Evolutionary conservation across 768 basidiomycete species (phyloP), one percentile per base, ranked within the genome.

Genomic region (Stropharia rugosoannulata): DNA sequence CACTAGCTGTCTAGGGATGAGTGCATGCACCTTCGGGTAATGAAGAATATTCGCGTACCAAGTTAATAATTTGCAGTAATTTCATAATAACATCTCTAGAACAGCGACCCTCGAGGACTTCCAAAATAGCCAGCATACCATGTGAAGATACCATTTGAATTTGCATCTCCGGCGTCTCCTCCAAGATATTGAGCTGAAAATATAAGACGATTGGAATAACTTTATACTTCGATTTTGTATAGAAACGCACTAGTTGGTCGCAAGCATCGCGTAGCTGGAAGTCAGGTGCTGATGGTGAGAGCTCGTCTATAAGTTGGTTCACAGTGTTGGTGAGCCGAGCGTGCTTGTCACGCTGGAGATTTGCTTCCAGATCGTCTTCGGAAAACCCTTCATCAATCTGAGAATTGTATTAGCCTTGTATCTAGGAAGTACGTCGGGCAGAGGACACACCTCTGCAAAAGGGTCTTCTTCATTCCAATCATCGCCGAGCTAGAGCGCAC

Each of bases 381-480:
- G 85, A 87, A 62, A 94, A 95, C 6, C 89, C 91, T 75, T 95
- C 95, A 64, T 97, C 94, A 56, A 96, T 95, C 90, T 89, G 35
- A 18, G 29, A 39, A 27, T 1, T 43, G 38, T 15, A 39, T 32
- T 27, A 55, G 12, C 9, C 27, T 18, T 18, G 9, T 35, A 8
- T 3, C 15, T 19, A 37, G 1, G 22, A 22, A 22, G 39, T 25
- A 2, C n/a, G 16, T 16, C 19, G 19, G 39, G 8, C 6, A 16
- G 46, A 63, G 54, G 13, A 49, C 57, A 16, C 61, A 92, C 93
- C 76, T 95, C 93, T 2, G 96, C 95, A 63, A 99, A 99, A 1
- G 97, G 96, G 75, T 99, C 95, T 51, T 94, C 92, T 50, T 96
- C 95, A 55, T 96, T 94, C 2, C 83, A 84, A 35, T 90, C 83